Evolutionary conservation across 495 filamentous ascomycete species (phyloP).

Genomic region (Annulohypoxylon stygium): DNA sequence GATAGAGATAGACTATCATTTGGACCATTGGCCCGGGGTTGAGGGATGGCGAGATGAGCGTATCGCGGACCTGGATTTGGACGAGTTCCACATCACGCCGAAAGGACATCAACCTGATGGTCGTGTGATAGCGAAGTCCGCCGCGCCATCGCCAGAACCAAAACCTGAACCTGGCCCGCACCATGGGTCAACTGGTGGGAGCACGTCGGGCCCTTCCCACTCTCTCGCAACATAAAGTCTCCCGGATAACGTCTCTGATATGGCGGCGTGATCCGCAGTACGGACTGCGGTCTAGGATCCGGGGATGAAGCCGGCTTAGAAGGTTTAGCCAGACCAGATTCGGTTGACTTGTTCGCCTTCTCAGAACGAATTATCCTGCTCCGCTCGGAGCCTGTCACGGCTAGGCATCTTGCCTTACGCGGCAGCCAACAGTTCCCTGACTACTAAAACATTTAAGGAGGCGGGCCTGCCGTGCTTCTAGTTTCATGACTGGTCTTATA

Average conservation of each 20-base stretch:
- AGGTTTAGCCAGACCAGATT: background rate
- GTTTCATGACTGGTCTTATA: background rate
- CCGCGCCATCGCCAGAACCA: background rate
- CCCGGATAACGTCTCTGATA: background rate
- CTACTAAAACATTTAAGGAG: background rate
- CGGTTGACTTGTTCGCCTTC: background rate
- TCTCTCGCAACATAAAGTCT: background rate
- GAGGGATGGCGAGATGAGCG: conserved; percentile 7
- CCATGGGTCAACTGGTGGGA: background rate
- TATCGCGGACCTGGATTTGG: background rate
- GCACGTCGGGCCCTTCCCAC: background rate
- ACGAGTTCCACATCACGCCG: background rate
- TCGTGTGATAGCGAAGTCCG: background rate
- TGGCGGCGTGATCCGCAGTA: background rate
- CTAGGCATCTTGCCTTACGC: too few relatives aligned
- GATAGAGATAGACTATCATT: conserved; percentile 22
- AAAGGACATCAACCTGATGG: background rate
- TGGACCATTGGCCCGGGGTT: conserved; percentile 28
- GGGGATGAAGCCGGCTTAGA: background rate
- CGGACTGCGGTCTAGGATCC: background rate
- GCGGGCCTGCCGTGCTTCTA: too few relatives aligned
- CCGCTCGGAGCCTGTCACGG: background rate
- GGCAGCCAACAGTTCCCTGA: background rate
- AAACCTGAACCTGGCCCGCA: background rate
- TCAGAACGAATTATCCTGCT: background rate